Percentiles rank a stretch among this genome's conserved stretches.
These are phyloP conservation scores for Trichoderma asperelloides DNA, from an alignment of 495 filamentous ascomycete species.

Conservation along the genomic window DNA sequence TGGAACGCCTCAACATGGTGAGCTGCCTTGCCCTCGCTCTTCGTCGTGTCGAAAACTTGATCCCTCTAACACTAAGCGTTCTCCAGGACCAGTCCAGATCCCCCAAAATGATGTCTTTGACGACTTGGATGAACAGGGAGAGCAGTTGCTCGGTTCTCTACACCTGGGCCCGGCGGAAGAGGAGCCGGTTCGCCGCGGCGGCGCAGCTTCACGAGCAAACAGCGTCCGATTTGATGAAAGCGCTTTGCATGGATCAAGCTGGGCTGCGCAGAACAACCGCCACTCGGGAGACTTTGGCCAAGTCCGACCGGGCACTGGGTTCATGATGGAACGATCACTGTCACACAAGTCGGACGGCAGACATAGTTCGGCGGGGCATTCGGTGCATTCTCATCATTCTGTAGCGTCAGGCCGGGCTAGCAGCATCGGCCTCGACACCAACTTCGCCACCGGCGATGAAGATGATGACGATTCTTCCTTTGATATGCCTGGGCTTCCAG, in stretches of 20 bases:
- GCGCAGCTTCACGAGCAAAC: conserved; percentile 75
- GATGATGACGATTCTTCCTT: conserved; percentile 56
- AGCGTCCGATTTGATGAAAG: conserved; percentile 99
- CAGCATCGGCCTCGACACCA: conserved; percentile 71
- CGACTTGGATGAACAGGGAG: conserved; percentile 72
- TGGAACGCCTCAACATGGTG: conserved; percentile 79
- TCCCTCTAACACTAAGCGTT: background rate
- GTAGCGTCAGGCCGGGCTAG: conserved; percentile 66
- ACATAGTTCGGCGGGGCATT: conserved; percentile 82
- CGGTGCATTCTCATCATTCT: conserved; percentile 58
- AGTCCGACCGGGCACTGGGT: conserved; percentile 65
- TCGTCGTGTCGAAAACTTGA: background rate
- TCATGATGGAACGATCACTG: conserved; percentile 80
- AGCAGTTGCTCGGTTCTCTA: conserved; percentile 60
- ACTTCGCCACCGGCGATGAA: conserved; percentile 53
- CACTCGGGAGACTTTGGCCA: conserved; percentile 73
- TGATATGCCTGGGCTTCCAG: conserved; percentile 62
- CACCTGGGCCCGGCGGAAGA: conserved; percentile 76
- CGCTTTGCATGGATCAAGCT: conserved; percentile 77
- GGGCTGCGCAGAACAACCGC: conserved; percentile 64
- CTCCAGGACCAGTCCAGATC: conserved; percentile 62
- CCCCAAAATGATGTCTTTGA: conserved; percentile 63
- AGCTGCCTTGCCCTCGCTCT: conserved; percentile 13
- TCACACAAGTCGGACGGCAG: conserved; percentile 97
- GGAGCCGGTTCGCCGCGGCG: conserved; percentile 72